Percentiles rank a stretch among this genome's conserved stretches.
These are phyloP conservation scores for Hyparrhenia diplandra DNA, from an alignment of 176 grass and related monocot genomes.

Conservation along the genomic window DNA sequence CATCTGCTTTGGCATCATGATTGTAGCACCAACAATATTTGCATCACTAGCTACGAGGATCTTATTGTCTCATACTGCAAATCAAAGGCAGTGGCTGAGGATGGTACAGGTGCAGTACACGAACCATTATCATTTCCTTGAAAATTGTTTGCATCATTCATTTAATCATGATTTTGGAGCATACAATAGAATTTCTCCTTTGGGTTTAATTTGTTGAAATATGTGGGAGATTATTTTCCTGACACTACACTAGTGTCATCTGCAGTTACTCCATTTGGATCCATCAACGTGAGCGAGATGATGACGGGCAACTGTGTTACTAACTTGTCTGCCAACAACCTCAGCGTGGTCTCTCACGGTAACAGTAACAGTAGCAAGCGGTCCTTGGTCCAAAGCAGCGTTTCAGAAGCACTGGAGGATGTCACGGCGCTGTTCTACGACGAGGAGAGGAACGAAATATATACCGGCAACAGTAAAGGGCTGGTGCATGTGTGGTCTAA, in stretches of 20 bases:
- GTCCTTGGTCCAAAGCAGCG: constrained; percentile 50
- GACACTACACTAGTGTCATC: neutral
- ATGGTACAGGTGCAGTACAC: constrained; percentile 37
- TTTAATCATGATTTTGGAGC: neutral
- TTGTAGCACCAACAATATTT: constrained; percentile 46
- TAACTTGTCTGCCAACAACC: constrained; percentile 47
- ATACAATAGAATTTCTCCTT: neutral
- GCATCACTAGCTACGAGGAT: constrained; percentile 79
- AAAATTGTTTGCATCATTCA: neutral
- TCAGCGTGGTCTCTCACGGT: no score
- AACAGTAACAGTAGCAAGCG: no score
- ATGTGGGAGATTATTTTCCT: neutral
- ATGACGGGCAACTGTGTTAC: constrained; percentile 86
- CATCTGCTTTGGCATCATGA: constrained; percentile 92
- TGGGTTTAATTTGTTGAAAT: constrained; percentile 5
- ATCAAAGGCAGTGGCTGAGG: constrained; percentile 36
- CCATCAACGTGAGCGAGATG: constrained; percentile 91
- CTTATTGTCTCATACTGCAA: constrained; percentile 94
- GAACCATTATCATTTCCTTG: neutral
- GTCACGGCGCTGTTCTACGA: constrained; percentile 87
- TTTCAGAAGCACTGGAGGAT: constrained; percentile 68
- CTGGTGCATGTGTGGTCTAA: constrained; percentile 94
- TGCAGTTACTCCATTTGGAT: constrained; percentile 54
- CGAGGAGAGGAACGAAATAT: constrained; percentile 88
- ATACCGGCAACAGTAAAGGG: constrained; percentile 76